Evolutionary conservation across 2,329 filamentous ascomycete genomes (phyloP).

Genomic region (Colletotrichum nymphaeae): DNA sequence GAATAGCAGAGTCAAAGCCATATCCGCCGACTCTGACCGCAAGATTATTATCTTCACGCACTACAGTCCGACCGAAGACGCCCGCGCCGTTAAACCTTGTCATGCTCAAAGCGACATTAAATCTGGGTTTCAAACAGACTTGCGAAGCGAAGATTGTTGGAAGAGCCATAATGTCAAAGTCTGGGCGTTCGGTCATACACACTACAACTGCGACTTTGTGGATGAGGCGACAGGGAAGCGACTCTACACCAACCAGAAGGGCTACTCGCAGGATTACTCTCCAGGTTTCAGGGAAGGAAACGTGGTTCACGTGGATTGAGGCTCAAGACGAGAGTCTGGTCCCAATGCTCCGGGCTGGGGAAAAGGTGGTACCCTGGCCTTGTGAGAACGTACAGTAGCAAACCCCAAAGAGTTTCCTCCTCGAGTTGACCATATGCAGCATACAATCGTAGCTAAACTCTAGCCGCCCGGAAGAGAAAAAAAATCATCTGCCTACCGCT

Average conservation of each 20-base stretch:
- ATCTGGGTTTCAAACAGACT: constrained; percentile 54
- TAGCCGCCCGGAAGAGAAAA: not conserved
- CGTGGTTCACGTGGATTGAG: not conserved
- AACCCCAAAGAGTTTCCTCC: too few species aligned
- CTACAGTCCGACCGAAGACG: constrained; percentile 51
- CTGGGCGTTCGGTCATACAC: constrained; percentile 62
- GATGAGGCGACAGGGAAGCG: not conserved
- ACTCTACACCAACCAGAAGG: constrained; percentile 51
- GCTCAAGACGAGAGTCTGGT: not conserved
- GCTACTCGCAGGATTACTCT: constrained; percentile 41
- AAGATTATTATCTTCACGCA: constrained; percentile 55
- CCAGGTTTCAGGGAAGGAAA: not conserved
- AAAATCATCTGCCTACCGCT: too few species aligned
- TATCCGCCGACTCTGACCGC: constrained; percentile 25
- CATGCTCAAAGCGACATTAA: constrained; percentile 44
- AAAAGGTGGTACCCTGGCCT: not conserved
- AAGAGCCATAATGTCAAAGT: constrained; percentile 47
- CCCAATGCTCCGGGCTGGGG: not conserved
- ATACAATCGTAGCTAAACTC: not conserved
- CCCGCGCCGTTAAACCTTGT: constrained; percentile 45
- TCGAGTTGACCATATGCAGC: too few species aligned
- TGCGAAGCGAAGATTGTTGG: constrained; percentile 51
- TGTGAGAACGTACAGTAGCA: too few species aligned
- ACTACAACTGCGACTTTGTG: constrained; percentile 54
- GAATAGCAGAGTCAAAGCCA: constrained; percentile 46